A percentile compares a stretch with the other conserved stretches of the same genome.
phyloP scores from a whole-genome alignment of 192 early-diverging fungal genomes.

The Chytriomyces sp. region DNA sequence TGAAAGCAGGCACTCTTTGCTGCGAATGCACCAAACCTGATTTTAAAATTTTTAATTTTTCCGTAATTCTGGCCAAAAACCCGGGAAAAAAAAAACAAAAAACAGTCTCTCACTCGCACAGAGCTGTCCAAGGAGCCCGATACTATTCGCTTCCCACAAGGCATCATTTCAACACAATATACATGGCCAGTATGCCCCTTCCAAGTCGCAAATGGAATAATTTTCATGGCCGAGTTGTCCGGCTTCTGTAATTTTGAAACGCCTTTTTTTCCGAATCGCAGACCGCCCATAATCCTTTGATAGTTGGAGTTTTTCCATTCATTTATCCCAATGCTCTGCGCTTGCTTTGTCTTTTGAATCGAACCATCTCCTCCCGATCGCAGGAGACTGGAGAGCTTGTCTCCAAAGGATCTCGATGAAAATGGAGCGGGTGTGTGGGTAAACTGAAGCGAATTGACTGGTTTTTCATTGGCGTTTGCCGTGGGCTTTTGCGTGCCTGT shows the following conservation, averaged over 20 bases:
- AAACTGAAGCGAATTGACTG: background rate
- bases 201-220: constrained; percentile 11
- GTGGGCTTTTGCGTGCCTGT: background rate
- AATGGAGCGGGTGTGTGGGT: constrained; percentile 13
- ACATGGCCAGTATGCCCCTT: constrained; percentile 79
- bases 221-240: background rate
- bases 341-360: background rate
- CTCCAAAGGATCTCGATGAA: constrained; percentile 10
- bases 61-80: background rate
- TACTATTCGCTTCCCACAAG: constrained; percentile 69
- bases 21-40: constrained; percentile 48
- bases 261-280: background rate
- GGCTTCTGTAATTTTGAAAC: background rate
- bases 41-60: background rate
- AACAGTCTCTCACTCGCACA: constrained; percentile 39
- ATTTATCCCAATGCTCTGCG: background rate
- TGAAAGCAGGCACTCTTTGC: constrained; percentile 30
- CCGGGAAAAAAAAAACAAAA: background rate
- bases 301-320: background rate
- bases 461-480: too few relatives aligned
- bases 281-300: background rate
- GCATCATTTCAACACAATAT: constrained; percentile 71
- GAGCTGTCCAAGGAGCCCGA: constrained; percentile 42
- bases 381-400: background rate
- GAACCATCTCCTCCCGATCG: background rate